phyloP scores from a whole-genome alignment of 345 rosid species.

The Passiflora organensis region DNA sequence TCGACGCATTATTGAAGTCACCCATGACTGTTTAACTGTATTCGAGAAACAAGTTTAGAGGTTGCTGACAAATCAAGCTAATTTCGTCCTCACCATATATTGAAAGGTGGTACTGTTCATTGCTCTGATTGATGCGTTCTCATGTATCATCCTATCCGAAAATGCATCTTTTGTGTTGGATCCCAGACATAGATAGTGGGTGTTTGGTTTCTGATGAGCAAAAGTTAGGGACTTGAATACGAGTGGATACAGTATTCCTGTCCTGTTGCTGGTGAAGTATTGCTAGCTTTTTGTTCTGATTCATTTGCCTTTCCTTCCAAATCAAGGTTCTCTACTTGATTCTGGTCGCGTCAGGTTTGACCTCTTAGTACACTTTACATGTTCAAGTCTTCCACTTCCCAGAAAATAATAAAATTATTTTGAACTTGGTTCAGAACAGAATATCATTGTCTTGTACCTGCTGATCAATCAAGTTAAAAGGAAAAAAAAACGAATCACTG shows the following conservation, averaged over 20 bases:
- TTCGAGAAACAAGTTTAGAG: slow-evolving; percentile 34
- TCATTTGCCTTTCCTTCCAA: slow-evolving; percentile 73
- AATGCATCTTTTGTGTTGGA: slow-evolving; percentile 31
- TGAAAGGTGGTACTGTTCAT: slow-evolving; percentile 23
- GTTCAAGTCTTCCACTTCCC: neutral
- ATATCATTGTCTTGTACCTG: neutral
- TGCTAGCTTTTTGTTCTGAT: slow-evolving; percentile 69
- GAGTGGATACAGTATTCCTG: slow-evolving; percentile 58
- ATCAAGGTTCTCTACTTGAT: slow-evolving; percentile 47
- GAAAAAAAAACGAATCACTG: no score
- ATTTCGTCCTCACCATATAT: slow-evolving; percentile 22
- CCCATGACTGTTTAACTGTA: slow-evolving; percentile 30
- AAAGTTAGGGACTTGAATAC: slow-evolving; percentile 61
- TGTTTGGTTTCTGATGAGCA: slow-evolving; percentile 48
- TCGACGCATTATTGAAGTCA: slow-evolving; percentile 47
- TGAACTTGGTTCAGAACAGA: neutral
- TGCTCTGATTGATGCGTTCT: slow-evolving; percentile 21
- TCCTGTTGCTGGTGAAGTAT: slow-evolving; percentile 37
- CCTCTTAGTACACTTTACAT: slow-evolving; percentile 7
- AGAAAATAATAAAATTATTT: no score
- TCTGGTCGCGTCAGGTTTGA: slow-evolving; percentile 32
- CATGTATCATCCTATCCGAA: slow-evolving; percentile 24
- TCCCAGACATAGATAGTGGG: slow-evolving; percentile 64
- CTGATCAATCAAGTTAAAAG: neutral
- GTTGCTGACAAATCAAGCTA: slow-evolving; percentile 51